Evolutionary conservation across 1,284 basidiomycete species (phyloP).

Genomic region (Tilletia horrida): DNA sequence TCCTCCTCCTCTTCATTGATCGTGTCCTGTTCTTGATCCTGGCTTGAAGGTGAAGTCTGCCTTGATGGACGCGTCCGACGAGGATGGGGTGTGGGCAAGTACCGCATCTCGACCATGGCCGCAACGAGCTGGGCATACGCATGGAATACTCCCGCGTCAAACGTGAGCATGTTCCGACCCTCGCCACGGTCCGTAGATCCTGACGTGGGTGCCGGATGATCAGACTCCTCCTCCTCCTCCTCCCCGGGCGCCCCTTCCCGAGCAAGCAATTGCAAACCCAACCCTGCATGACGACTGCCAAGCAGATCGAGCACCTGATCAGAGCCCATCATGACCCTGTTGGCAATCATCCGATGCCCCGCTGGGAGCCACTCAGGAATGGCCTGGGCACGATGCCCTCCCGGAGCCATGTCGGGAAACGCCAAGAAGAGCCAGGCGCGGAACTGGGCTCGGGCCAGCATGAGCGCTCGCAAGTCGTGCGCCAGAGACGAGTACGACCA

Average conservation of each 20-base stretch:
- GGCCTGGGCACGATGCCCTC: not conserved
- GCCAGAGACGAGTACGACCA: too few relatives aligned
- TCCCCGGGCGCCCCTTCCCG: too few relatives aligned
- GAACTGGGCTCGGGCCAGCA: not conserved
- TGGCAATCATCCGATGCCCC: not conserved
- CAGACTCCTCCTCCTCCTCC: too few relatives aligned
- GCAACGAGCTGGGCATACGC: slow-evolving; percentile 5
- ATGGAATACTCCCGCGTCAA: not conserved
- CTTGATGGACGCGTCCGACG: not conserved
- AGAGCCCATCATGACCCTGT: too few relatives aligned
- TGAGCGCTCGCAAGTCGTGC: not conserved
- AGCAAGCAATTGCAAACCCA: not conserved
- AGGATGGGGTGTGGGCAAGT: not conserved
- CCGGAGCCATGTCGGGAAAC: not conserved
- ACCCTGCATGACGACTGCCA: too few relatives aligned
- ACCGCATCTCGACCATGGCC: not conserved
- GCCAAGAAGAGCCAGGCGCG: not conserved
- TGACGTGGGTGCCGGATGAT: not conserved
- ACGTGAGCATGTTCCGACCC: not conserved
- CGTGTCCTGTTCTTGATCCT: not conserved
- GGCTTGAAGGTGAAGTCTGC: too few relatives aligned
- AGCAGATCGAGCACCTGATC: too few relatives aligned
- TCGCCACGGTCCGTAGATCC: not conserved
- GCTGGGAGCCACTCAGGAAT: not conserved
- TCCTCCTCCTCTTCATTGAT: too few relatives aligned